These are phyloP conservation scores for Fusarium algeriense DNA, from an alignment of 2,329 filamentous ascomycete species.

Conservation along the genomic window DNA sequence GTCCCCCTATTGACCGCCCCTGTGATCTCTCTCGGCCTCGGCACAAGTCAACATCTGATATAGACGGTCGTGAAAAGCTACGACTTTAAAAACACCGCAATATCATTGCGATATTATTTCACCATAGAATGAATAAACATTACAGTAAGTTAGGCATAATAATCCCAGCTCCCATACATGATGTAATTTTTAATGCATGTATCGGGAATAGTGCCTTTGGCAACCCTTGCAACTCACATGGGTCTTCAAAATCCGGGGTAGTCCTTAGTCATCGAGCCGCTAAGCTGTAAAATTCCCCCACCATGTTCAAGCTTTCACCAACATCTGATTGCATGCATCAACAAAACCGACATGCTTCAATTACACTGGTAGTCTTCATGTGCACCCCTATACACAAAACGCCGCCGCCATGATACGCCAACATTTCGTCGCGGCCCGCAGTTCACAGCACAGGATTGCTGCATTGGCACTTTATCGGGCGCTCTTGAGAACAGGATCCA, in stretches of 20 bases:
- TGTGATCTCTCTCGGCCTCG: too few relatives aligned
- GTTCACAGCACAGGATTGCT: slow-evolving; percentile 66
- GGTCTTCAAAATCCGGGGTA: slow-evolving; percentile 32
- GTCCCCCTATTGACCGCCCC: too few relatives aligned
- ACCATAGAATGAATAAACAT: too few relatives aligned
- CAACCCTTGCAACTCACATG: background rate
- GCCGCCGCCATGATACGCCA: slow-evolving; percentile 46
- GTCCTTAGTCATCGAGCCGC: slow-evolving; percentile 30
- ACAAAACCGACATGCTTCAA: slow-evolving; percentile 22
- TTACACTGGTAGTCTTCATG: background rate
- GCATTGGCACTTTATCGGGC: slow-evolving; percentile 79
- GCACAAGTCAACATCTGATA: background rate
- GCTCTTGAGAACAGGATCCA: slow-evolving; percentile 70
- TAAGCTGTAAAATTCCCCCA: slow-evolving; percentile 26
- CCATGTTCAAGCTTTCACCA: slow-evolving; percentile 1
- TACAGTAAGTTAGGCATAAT: too few relatives aligned
- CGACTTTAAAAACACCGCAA: too few relatives aligned
- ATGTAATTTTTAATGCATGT: background rate
- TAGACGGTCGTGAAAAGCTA: background rate
- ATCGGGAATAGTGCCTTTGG: background rate
- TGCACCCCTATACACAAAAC: background rate
- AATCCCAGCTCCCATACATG: background rate
- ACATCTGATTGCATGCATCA: background rate
- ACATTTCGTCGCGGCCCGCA: slow-evolving; percentile 61
- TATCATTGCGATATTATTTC: too few relatives aligned